phyloP scores from a whole-genome alignment of 352 stramenopile genomes.

The Phytophthora aleatoria region DNA sequence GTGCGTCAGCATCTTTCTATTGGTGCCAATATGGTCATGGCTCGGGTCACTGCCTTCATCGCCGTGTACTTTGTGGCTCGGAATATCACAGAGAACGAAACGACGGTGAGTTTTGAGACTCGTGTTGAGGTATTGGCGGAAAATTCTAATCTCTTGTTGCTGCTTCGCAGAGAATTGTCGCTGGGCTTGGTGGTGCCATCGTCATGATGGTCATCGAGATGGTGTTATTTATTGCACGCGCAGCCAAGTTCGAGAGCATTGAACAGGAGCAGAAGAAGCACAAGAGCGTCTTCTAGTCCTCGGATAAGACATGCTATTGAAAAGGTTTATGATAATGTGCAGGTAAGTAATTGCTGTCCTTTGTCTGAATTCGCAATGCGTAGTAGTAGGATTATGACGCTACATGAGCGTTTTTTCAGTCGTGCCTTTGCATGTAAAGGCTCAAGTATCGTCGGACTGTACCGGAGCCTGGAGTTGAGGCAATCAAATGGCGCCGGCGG shows the following conservation, averaged over 20 bases:
- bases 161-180: conserved; percentile 54
- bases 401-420: not conserved
- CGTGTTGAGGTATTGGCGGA: not conserved
- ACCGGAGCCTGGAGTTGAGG: conserved; percentile 7
- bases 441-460: conserved; percentile 2
- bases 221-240: conserved; percentile 83
- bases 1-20: conserved; percentile 81
- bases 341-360: not conserved
- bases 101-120: conserved; percentile 47
- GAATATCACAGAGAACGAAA: conserved; percentile 76
- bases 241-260: conserved; percentile 68
- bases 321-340: conserved; percentile 1
- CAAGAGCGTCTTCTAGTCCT: conserved; percentile 41
- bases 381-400: not conserved
- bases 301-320: conserved; percentile 4
- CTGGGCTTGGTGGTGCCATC: conserved; percentile 72
- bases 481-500: conserved; percentile 2
- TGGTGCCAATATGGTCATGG: conserved; percentile 86
- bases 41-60: conserved; percentile 79
- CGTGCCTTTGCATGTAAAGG: conserved; percentile 38
- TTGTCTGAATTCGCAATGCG: not conserved
- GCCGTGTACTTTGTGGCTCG: conserved; percentile 77
- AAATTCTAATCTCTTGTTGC: conserved; percentile 3
- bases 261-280: conserved; percentile 52
- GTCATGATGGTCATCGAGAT: conserved; percentile 91